Conservation (phyloP, 495 filamentous ascomycete genomes). For the Penicillium verhagenii region DNA sequence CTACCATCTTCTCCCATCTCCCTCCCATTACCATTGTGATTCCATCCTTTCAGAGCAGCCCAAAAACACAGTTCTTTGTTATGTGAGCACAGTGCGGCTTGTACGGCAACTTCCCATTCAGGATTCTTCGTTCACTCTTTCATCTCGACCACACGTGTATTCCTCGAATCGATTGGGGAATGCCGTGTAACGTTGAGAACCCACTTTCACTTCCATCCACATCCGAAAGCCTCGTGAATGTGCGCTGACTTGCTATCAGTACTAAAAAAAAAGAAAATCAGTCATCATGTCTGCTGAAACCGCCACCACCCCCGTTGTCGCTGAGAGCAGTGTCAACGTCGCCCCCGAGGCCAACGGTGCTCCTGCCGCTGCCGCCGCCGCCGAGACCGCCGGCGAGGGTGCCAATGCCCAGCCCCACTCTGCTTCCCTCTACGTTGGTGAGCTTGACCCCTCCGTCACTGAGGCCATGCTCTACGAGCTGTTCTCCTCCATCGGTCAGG, state of each 20-base stretch:
- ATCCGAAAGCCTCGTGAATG: constrained; percentile 5
- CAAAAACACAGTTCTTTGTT: constrained; percentile 18
- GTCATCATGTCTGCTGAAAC: constrained; percentile 49
- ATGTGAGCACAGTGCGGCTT: constrained; percentile 11
- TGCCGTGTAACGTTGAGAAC: constrained; percentile 17
- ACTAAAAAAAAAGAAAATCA: constrained; percentile 24
- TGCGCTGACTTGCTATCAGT: constrained; percentile 12
- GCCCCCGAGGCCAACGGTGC: constrained; percentile 38
- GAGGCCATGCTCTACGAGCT: constrained; percentile 99
- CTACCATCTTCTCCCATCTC: too few relatives aligned
- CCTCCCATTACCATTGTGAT: not conserved
- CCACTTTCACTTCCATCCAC: not conserved
- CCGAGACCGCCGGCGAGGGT: constrained; percentile 42
- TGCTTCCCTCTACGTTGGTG: constrained; percentile 97
- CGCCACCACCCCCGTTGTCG: constrained; percentile 41
- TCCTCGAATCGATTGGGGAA: constrained; percentile 14
- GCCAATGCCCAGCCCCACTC: constrained; percentile 83
- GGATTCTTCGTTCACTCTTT: constrained; percentile 7
- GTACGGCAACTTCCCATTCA: constrained; percentile 9
- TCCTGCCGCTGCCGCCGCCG: constrained; percentile 26
- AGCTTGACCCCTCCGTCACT: constrained; percentile 95
- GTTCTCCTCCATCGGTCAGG: constrained; percentile 98
- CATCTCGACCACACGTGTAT: not conserved
- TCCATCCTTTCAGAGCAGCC: not conserved
- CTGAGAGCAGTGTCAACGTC: constrained; percentile 41